These are phyloP conservation scores for Pachyrhizus erosus DNA, from an alignment of 306 rosid species.

Conservation along the genomic window DNA sequence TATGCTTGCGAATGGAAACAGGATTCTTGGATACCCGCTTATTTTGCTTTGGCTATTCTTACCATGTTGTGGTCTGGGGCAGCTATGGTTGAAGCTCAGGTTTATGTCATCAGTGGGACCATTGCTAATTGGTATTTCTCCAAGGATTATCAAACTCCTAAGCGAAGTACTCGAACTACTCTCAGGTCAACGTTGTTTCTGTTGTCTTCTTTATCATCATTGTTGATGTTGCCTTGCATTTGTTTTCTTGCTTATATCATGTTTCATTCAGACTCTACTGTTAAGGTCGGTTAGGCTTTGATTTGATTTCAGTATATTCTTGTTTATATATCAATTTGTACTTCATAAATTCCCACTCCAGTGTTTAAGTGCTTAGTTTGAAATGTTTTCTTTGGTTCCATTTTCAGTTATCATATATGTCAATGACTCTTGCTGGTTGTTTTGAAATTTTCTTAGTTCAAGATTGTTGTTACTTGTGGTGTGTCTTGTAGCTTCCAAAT, in stretches of 20 bases:
- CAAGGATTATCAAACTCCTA: slow-evolving; percentile 60
- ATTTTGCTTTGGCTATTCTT: slow-evolving; percentile 82
- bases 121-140: slow-evolving; percentile 90
- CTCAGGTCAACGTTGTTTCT: slow-evolving; percentile 84
- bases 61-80: slow-evolving; percentile 91
- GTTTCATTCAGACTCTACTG: neutral
- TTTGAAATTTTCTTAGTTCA: slow-evolving; percentile 22
- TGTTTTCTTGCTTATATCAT: slow-evolving; percentile 28
- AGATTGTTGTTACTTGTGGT: neutral
- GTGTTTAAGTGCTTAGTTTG: slow-evolving; percentile 34
- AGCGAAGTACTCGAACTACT: slow-evolving; percentile 68
- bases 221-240: slow-evolving; percentile 16
- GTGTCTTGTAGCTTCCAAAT: slow-evolving; percentile 27
- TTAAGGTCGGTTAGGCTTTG: neutral
- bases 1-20: slow-evolving; percentile 83
- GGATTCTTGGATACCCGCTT: slow-evolving; percentile 92
- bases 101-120: slow-evolving; percentile 89
- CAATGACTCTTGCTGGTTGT: slow-evolving; percentile 24
- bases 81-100: slow-evolving; percentile 77
- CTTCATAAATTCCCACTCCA: neutral
- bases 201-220: too few species aligned
- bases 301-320: slow-evolving; percentile 6
- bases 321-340: neutral
- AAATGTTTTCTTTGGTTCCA: slow-evolving; percentile 13
- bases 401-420: neutral